Evolutionary conservation across 441 rosid genomes (phyloP).

Genomic region (Croton laevigatus): DNA sequence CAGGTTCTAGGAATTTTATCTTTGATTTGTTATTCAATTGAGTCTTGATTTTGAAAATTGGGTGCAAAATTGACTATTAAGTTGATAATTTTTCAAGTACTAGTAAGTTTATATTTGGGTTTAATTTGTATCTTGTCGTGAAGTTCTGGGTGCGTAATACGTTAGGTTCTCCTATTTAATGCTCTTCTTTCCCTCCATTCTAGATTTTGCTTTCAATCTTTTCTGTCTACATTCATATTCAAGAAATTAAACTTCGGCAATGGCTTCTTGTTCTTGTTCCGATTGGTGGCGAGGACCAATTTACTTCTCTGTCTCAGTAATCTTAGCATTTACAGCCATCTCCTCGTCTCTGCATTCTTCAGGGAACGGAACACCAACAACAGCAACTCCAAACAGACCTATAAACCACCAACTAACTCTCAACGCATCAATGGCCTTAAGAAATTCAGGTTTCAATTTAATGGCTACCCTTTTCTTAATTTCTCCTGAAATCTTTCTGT

Average conservation of each 20-base stretch:
- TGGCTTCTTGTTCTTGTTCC: conserved; percentile 37
- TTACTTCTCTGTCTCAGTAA: conserved; percentile 55
- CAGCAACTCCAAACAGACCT: conserved; percentile 22
- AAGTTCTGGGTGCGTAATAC: no score
- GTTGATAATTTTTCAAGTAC: no score
- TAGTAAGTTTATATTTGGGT: no score
- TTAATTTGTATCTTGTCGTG: no score
- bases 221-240: no score
- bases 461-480: conserved; percentile 55
- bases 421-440: conserved; percentile 53
- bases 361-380: conserved; percentile 3
- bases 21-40: no score
- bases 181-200: no score
- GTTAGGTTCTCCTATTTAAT: no score
- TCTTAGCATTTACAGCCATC: conserved; percentile 71
- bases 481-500: conserved; percentile 58
- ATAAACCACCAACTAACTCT: conserved; percentile 34
- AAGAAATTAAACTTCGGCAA: conserved; percentile 2
- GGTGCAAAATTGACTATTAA: no score
- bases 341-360: conserved; percentile 47
- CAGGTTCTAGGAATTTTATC: no score
- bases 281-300: conserved; percentile 52
- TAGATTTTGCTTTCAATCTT: no score
- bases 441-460: conserved; percentile 55
- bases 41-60: no score